Conservation (phyloP, 345 rosid species). For the Lumnitzera racemosa region DNA sequence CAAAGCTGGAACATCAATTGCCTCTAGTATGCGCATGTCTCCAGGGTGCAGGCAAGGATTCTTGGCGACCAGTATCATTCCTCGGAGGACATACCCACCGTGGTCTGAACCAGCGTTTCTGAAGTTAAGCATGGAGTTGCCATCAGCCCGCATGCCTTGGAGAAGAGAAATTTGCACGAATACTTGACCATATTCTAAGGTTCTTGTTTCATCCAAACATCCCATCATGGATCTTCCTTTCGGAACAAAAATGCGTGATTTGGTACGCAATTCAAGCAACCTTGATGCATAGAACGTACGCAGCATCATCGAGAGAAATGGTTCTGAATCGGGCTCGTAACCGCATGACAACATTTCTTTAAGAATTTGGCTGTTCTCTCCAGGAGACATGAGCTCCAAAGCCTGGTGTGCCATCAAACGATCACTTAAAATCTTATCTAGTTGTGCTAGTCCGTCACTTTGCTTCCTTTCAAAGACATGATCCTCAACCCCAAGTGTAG, state of each 20-base stretch:
- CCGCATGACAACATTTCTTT: constrained; percentile 12
- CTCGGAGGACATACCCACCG: neutral
- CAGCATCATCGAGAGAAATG: constrained; percentile 19
- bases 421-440: constrained; percentile 17
- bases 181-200: constrained; percentile 22
- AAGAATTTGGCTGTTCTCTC: constrained; percentile 9
- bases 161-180: constrained; percentile 16
- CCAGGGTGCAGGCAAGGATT: constrained; percentile 74
- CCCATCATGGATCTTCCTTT: constrained; percentile 22
- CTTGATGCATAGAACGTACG: constrained; percentile 15
- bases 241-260: constrained; percentile 14
- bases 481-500: constrained; percentile 37
- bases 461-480: constrained; percentile 15
- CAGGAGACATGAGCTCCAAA: constrained; percentile 13
- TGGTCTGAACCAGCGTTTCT: neutral
- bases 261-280: constrained; percentile 12
- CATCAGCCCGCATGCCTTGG: neutral
- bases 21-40: constrained; percentile 37
- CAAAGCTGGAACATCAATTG: constrained; percentile 39
- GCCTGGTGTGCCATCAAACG: constrained; percentile 8
- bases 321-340: constrained; percentile 16
- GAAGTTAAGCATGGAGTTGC: neutral
- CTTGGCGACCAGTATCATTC: constrained; percentile 31
- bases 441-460: constrained; percentile 4
- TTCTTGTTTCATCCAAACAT: constrained; percentile 24